Evolutionary conservation across 1,139 yeast genomes (phyloP).

Genomic region (Candida freyschussii): DNA sequence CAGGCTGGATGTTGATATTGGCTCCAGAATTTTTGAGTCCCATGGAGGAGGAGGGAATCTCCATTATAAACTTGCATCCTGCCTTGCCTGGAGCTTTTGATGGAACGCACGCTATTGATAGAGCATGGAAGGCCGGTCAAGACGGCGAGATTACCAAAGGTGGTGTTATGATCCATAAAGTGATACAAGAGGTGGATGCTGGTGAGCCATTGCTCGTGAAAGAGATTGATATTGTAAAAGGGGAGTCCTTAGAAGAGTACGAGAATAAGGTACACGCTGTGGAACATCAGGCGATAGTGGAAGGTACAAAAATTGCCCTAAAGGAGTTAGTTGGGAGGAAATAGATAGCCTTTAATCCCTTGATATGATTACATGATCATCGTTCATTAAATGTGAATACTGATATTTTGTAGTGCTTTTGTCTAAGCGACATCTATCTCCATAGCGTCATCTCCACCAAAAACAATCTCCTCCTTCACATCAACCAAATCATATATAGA

Average conservation of each 20-base stretch:
- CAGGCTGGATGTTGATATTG: conserved; percentile 96
- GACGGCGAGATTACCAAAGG: conserved; percentile 68
- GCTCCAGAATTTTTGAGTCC: conserved; percentile 73
- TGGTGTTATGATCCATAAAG: conserved; percentile 97
- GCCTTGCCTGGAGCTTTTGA: conserved; percentile 97
- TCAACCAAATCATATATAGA: conserved; percentile 62
- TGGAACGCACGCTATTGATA: conserved; percentile 93
- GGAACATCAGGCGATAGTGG: conserved; percentile 90
- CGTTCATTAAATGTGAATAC: no score
- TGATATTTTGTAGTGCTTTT: no score
- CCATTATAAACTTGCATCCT: conserved; percentile 90
- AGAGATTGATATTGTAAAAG: conserved; percentile 63
- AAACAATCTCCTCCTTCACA: conserved; percentile 60
- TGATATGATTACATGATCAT: no score
- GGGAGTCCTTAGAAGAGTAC: conserved; percentile 73
- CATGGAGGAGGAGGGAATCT: conserved; percentile 53
- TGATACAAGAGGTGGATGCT: conserved; percentile 88
- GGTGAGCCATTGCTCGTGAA: conserved; percentile 86
- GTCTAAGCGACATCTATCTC: conserved; percentile 61
- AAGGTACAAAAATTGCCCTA: conserved; percentile 69
- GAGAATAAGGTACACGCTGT: conserved; percentile 77
- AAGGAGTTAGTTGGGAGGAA: conserved; percentile 29
- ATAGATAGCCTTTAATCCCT: no score
- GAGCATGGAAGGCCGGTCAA: conserved; percentile 95
- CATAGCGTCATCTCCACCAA: conserved; percentile 49